These are phyloP conservation scores for Microcera coccophila DNA, from an alignment of 2,329 filamentous ascomycete genomes.

Conservation along the genomic window DNA sequence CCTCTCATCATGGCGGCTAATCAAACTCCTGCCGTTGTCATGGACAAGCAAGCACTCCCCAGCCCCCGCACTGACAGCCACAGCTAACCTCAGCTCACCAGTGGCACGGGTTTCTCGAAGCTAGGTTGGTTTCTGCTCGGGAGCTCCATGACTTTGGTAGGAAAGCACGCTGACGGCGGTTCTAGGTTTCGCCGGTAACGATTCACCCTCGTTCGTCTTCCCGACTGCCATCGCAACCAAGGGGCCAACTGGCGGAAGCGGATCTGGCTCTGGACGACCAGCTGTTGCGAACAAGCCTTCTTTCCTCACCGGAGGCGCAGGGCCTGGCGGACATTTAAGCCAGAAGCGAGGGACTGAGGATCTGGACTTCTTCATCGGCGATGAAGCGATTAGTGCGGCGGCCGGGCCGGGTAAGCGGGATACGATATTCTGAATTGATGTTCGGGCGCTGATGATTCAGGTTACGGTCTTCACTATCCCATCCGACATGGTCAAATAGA, in stretches of 20 bases:
- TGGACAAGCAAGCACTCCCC: conserved; percentile 89
- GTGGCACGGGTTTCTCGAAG: conserved; percentile 99
- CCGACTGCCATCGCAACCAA: conserved; percentile 98
- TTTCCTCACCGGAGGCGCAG: conserved; percentile 87
- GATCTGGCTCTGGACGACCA: conserved; percentile 80
- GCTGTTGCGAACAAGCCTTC: conserved; percentile 92
- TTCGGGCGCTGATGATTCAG: conserved; percentile 40
- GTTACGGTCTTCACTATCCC: conserved; percentile 95
- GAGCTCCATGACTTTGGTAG: conserved; percentile 8
- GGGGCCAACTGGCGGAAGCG: conserved; percentile 64
- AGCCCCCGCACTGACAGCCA: conserved; percentile 26
- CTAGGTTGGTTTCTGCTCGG: conserved; percentile 62
- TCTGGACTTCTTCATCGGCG: conserved; percentile 97
- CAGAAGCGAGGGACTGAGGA: conserved; percentile 95
- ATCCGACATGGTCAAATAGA: conserved; percentile 98
- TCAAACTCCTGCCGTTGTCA: conserved; percentile 99
- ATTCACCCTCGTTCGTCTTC: conserved; percentile 98
- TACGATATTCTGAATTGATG: conserved; percentile 6
- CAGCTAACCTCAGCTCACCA: conserved; percentile 44
- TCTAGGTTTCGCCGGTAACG: conserved; percentile 94
- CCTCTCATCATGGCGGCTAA: conserved; percentile 69
- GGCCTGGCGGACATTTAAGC: conserved; percentile 75
- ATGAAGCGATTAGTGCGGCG: conserved; percentile 83
- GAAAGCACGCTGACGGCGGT: conserved; percentile 23
- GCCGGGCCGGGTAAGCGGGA: conserved; percentile 67